phyloP scores from a whole-genome alignment of 164 flowering plant genomes.

The Vitis rotundifolia region DNA sequence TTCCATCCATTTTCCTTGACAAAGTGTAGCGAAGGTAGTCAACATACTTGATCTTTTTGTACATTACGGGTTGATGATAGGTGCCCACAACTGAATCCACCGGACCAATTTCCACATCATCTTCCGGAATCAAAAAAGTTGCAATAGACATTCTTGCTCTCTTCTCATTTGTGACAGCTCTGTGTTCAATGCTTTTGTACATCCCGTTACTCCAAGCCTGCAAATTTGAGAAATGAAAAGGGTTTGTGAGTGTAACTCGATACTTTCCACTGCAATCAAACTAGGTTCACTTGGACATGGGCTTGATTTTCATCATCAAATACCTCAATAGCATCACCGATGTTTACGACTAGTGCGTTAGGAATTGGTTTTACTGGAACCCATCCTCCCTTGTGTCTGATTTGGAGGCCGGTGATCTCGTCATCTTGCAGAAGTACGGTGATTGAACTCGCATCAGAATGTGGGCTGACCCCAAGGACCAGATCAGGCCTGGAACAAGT shows the following conservation, averaged over 20 bases:
- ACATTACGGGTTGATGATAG: background rate
- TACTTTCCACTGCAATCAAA: no score
- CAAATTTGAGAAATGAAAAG: background rate
- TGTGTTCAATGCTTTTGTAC: conserved; percentile 32
- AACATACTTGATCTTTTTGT: conserved; percentile 19
- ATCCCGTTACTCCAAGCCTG: conserved; percentile 24
- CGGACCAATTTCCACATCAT: conserved; percentile 24
- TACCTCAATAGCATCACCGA: background rate
- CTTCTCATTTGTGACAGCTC: conserved; percentile 29
- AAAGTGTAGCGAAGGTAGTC: conserved; percentile 18
- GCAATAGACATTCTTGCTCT: conserved; percentile 29
- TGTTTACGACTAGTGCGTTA: conserved; percentile 27
- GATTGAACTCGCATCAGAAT: conserved; percentile 30
- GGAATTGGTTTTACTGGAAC: conserved; percentile 29
- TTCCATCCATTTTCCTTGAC: conserved; percentile 27
- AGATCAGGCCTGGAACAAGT: conserved; percentile 27
- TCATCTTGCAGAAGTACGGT: conserved; percentile 34
- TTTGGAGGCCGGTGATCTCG: conserved; percentile 26
- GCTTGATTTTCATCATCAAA: background rate
- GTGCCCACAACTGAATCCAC: conserved; percentile 13
- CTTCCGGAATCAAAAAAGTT: conserved; percentile 19
- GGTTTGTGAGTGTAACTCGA: no score
- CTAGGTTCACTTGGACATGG: no score
- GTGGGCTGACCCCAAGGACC: conserved; percentile 32
- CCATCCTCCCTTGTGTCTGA: conserved; percentile 23